Evolutionary conservation across 163 green algal species (phyloP), one percentile per base, ranked within the genome.

Genomic region (Scenedesmus sp.): DNA sequence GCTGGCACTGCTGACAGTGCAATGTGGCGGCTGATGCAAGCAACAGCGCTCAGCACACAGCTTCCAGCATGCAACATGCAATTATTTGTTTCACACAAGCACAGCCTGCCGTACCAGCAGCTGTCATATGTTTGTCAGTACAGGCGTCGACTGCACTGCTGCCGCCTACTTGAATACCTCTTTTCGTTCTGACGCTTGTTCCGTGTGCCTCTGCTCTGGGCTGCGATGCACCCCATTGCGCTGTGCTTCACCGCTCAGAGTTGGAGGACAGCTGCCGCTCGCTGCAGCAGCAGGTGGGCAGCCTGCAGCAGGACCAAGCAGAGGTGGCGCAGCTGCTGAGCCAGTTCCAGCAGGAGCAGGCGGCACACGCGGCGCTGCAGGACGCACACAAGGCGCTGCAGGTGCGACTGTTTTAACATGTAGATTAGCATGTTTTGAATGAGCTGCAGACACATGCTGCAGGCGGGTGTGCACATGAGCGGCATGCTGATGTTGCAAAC

Each of bases 271-370:
- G 4, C 46, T 66, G 34, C 34, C 67, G 83, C 34, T 87, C 60
- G 2, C 55, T 92, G 20, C 62, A 83, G 62, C 60, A 84, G 62
- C 88, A 92, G 66, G 81, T 89, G 46, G 20, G 46, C 18, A 20
- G 73, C 9, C 57, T 92, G 62, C 62, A 88, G 81, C 15, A 87
- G 18, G 88, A 92, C 66, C 81, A 92, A 16, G 23, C 81, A 60
- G 88, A 92, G 55, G 88, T 92, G 26, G 46, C 18, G 18, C 77
- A 76, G 81, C 88, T 92, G 79, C 77, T 92, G 59, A 62, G 57
- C 18, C n/a, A 92, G 57, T 88, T 74, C 55, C 52, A 88, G 81
- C 23, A 60, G 26, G 79, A 89, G 64, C 62, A 79, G 62, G 62
- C 81, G 46, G 81, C 81, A 66, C 88, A 92, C 66, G 81, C 64